Evolutionary conservation across 2,329 filamentous ascomycete genomes (phyloP).

Genomic region (Neofusicoccum laricinum): DNA sequence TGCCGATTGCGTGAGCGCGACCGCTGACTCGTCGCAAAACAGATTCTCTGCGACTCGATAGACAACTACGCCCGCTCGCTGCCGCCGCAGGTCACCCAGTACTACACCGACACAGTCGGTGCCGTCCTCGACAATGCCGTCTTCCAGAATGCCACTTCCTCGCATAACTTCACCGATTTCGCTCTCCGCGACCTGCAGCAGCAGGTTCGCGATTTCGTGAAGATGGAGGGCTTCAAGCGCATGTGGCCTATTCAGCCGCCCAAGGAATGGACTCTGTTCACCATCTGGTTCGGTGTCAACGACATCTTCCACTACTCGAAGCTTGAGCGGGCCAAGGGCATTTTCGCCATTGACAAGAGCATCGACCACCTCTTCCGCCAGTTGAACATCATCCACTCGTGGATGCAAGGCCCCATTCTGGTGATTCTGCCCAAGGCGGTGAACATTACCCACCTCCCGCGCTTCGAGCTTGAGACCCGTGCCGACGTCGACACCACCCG

Average conservation of each 20-base stretch:
- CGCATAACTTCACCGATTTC: constrained; percentile 19
- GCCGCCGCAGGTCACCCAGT: constrained; percentile 16
- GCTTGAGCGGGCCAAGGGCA: constrained; percentile 28
- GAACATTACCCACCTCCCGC: constrained; percentile 36
- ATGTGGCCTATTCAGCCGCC: constrained; percentile 20
- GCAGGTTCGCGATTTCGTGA: constrained; percentile 17
- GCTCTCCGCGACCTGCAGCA: constrained; percentile 18
- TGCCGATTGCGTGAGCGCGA: neutral
- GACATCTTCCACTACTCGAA: constrained; percentile 34
- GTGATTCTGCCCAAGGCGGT: constrained; percentile 32
- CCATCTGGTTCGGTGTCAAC: constrained; percentile 36
- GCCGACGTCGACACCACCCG: constrained; percentile 24
- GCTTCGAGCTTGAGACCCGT: constrained; percentile 25
- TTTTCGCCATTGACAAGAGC: constrained; percentile 32
- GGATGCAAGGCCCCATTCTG: constrained; percentile 23
- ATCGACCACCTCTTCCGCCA: constrained; percentile 33
- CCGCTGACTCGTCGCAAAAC: constrained; percentile 23
- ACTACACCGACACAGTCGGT: constrained; percentile 16
- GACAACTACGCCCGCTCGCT: constrained; percentile 18
- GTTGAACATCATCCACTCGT: constrained; percentile 32
- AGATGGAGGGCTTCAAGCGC: constrained; percentile 17
- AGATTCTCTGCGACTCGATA: constrained; percentile 18
- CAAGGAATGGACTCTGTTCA: constrained; percentile 32
- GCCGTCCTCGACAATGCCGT: constrained; percentile 17
- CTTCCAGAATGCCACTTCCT: constrained; percentile 16